These are phyloP conservation scores for Tagetes erecta DNA, from an alignment of 129 eudicot genomes.

Conservation along the genomic window DNA sequence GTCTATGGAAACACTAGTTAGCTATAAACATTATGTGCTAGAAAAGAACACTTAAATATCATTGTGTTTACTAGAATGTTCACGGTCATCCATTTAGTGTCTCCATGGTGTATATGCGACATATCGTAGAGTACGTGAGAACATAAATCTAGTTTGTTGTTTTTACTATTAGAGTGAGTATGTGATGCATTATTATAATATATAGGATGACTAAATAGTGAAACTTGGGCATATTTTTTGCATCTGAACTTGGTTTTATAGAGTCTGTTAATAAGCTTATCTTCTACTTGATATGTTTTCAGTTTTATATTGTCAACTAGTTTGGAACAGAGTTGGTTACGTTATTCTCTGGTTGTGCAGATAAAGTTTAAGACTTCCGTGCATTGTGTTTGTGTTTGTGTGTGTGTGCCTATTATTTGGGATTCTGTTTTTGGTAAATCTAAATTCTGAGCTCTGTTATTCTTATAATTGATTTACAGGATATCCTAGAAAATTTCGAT, in stretches of 20 bases:
- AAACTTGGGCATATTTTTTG: background rate
- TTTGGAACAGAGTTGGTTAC: constrained; percentile 9
- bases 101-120: background rate
- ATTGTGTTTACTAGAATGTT: background rate
- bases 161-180: background rate
- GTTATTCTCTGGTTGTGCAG: constrained; percentile 7
- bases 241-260: constrained; percentile 2
- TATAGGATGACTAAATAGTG: background rate
- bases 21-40: background rate
- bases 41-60: background rate
- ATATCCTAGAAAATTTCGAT: constrained; percentile 83
- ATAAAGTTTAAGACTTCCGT: background rate
- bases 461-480: constrained; percentile 45
- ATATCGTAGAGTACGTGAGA: background rate
- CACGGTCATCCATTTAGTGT: background rate
- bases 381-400: constrained; percentile 5
- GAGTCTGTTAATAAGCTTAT: background rate
- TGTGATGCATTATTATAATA: background rate
- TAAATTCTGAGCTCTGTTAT: background rate
- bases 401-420: constrained; percentile 1
- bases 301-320: constrained; percentile 11
- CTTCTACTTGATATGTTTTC: constrained; percentile 11
- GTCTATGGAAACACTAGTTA: constrained; percentile 1
- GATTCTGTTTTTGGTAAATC: constrained; percentile 4
- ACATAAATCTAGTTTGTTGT: background rate